These are phyloP conservation scores for Musa beccarii DNA, from an alignment of 176 grass and related monocot species.

Conservation along the genomic window DNA sequence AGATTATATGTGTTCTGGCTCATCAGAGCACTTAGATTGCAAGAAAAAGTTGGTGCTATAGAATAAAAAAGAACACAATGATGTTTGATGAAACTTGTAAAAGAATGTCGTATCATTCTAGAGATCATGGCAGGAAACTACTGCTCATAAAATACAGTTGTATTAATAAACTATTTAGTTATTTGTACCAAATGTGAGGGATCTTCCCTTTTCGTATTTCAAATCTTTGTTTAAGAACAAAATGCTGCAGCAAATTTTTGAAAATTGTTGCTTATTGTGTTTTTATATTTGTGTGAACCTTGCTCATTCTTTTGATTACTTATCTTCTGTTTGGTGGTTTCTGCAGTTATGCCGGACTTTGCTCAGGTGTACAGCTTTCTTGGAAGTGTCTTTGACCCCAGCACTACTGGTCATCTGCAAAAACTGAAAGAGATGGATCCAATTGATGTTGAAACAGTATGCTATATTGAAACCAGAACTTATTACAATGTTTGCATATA, in stretches of 20 bases:
- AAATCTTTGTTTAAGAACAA: background rate
- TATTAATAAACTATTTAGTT: no score
- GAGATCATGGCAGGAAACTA: background rate
- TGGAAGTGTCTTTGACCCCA: constrained; percentile 82
- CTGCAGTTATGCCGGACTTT: constrained; percentile 65
- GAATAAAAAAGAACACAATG: background rate
- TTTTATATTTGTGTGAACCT: constrained; percentile 8
- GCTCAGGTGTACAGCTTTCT: constrained; percentile 73
- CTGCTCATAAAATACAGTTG: no score
- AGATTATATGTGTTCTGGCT: constrained; percentile 4
- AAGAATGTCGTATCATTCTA: background rate
- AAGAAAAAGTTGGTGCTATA: background rate
- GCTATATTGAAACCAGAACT: constrained; percentile 16
- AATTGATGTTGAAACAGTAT: constrained; percentile 81
- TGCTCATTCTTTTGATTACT: constrained; percentile 20
- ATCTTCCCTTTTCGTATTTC: background rate
- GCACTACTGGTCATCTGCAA: constrained; percentile 55
- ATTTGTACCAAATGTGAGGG: background rate
- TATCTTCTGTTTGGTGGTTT: constrained; percentile 16
- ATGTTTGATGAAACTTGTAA: background rate
- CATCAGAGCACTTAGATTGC: background rate
- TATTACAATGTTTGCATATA: constrained; percentile 1
- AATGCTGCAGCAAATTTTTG: background rate
- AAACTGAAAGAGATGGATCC: constrained; percentile 76
- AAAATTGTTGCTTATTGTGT: background rate